Conservation (phyloP, 78 protist genomes). For the slime mould (Dictyostelium discoideum) region dicty_2.7 NC_007089.4:5480501-5481000, state of each 20-base stretch:
- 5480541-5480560: not conserved
- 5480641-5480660: not conserved
- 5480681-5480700: not conserved
- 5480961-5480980: constrained; percentile 37
- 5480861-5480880: constrained; percentile 21
- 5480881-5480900: constrained; percentile 16
- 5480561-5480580: not conserved
- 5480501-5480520: constrained; percentile 1
- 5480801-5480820: not conserved
- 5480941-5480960: not conserved
- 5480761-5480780: not conserved
- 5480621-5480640: not conserved
- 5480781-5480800: not conserved
- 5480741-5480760: not conserved
- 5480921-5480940: constrained; percentile 10
- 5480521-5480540: not conserved
- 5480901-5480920: not conserved
- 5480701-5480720: not conserved
- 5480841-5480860: constrained; percentile 21
- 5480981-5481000: not conserved
- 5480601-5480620: not conserved
- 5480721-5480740: not conserved
- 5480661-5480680: not conserved
- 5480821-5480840: not conserved
- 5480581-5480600: too few relatives aligned